A percentile compares a stretch with the other conserved stretches of the same genome.
phyloP scores from a whole-genome alignment of 495 filamentous ascomycete genomes.

The Tetracladium setigerum region DNA sequence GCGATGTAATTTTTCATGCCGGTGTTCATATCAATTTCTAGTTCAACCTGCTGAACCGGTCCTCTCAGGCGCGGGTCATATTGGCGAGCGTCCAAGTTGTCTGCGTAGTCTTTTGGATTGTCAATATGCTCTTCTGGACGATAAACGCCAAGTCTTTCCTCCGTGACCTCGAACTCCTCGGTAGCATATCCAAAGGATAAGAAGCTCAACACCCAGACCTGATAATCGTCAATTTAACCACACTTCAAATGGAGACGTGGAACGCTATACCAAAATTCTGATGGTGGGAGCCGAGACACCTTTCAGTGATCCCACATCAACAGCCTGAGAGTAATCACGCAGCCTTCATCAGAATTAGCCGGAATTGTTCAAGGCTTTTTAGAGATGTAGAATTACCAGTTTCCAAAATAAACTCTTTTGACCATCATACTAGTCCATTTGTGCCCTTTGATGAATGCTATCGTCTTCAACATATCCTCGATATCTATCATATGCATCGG shows the following conservation, averaged over 20 bases:
- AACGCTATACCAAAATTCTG: slow-evolving; percentile 59
- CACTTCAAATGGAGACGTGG: neutral
- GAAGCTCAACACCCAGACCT: slow-evolving; percentile 48
- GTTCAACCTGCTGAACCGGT: slow-evolving; percentile 65
- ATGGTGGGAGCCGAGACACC: slow-evolving; percentile 86
- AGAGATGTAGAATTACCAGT: slow-evolving; percentile 70
- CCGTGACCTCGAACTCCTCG: slow-evolving; percentile 84
- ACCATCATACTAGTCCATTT: slow-evolving; percentile 93
- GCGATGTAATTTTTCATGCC: slow-evolving; percentile 99
- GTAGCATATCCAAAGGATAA: slow-evolving; percentile 76
- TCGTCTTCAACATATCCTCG: slow-evolving; percentile 84
- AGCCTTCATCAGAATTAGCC: slow-evolving; percentile 63
- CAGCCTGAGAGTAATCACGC: slow-evolving; percentile 71
- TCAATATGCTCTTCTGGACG: slow-evolving; percentile 86
- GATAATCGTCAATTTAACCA: slow-evolving; percentile 1
- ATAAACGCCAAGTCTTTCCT: slow-evolving; percentile 81
- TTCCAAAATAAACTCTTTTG: slow-evolving; percentile 88
- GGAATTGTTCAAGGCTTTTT: slow-evolving; percentile 48
- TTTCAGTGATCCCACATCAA: slow-evolving; percentile 89
- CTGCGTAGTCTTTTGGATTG: slow-evolving; percentile 68
- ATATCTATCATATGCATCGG: slow-evolving; percentile 42
- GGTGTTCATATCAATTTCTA: slow-evolving; percentile 74
- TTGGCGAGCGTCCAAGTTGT: slow-evolving; percentile 75
- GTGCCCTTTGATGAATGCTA: slow-evolving; percentile 80
- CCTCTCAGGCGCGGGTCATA: slow-evolving; percentile 78